These are phyloP conservation scores for Ambrosia artemisiifolia DNA, from an alignment of 129 eudicot genomes.

Conservation along the genomic window DNA sequence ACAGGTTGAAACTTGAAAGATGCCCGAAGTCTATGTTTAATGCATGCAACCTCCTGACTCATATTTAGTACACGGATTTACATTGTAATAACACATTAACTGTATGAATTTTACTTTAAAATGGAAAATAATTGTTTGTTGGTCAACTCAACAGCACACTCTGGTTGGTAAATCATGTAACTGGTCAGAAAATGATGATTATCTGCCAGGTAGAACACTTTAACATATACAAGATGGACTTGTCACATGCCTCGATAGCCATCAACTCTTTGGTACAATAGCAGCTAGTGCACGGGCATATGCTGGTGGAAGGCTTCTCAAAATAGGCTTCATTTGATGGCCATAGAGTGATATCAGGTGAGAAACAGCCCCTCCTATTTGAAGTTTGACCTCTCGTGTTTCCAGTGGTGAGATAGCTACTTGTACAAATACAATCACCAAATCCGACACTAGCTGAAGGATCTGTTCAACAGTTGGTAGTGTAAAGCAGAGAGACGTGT, in stretches of 20 bases:
- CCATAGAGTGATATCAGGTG: constrained; percentile 79
- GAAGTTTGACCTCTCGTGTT: constrained; percentile 70
- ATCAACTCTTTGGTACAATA: constrained; percentile 58
- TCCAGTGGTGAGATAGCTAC: constrained; percentile 75
- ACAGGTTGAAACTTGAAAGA: no score
- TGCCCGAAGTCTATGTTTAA: not conserved
- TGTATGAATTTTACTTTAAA: not conserved
- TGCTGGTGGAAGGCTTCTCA: constrained; percentile 63
- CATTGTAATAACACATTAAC: not conserved
- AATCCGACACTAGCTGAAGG: constrained; percentile 66
- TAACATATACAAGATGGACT: not conserved
- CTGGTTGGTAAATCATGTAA: constrained; percentile 14
- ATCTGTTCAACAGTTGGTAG: constrained; percentile 45
- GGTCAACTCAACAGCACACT: not conserved
- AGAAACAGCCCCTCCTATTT: constrained; percentile 73
- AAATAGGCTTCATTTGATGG: constrained; percentile 65
- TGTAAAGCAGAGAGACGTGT: not conserved
- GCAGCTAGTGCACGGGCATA: constrained; percentile 87
- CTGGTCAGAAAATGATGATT: constrained; percentile 1
- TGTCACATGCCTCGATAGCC: not conserved
- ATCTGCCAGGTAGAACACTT: not conserved
- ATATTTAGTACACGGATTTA: not conserved
- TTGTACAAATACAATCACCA: constrained; percentile 75
- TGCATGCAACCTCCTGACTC: not conserved
- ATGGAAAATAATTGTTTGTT: not conserved